Evolutionary conservation across 179 eudicot genomes (phyloP).

Genomic region (Silene noctiflora): DNA sequence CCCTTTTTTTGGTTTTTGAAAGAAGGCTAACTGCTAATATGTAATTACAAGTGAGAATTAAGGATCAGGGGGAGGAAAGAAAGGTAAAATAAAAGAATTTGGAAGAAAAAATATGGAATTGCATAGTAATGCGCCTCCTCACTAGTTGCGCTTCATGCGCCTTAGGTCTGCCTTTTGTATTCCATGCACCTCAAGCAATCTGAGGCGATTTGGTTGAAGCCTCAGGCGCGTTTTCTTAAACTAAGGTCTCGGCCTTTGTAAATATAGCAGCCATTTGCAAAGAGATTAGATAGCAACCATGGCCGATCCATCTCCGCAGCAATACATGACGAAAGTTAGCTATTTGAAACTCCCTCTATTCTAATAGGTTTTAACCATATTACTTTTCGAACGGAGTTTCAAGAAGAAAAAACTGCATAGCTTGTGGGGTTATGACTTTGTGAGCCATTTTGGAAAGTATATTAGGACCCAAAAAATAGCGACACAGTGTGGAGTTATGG

Average conservation of each 20-base stretch:
- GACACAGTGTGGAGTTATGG: neutral
- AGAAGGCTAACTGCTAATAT: no score
- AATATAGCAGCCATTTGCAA: neutral
- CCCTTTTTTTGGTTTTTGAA: no score
- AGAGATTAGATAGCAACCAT: neutral
- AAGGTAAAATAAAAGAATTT: no score
- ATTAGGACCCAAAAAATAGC: neutral
- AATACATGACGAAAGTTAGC: neutral
- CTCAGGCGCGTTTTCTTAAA: no score
- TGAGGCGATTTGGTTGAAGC: no score
- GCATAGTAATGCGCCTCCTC: no score
- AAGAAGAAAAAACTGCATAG: neutral
- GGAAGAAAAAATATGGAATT: no score
- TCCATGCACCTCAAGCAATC: no score
- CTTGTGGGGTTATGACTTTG: neutral
- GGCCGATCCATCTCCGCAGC: neutral
- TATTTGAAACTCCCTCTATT: neutral
- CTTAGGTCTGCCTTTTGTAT: no score
- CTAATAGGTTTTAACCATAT: neutral
- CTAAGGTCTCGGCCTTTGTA: neutral
- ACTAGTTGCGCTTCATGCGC: no score
- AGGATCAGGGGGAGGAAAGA: no score
- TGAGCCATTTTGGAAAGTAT: neutral
- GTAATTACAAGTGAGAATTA: no score
- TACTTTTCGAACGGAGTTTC: neutral